Evolutionary conservation across 106 monocot genomes (phyloP).

Genomic region (Alisma plantagoaquatica): DNA sequence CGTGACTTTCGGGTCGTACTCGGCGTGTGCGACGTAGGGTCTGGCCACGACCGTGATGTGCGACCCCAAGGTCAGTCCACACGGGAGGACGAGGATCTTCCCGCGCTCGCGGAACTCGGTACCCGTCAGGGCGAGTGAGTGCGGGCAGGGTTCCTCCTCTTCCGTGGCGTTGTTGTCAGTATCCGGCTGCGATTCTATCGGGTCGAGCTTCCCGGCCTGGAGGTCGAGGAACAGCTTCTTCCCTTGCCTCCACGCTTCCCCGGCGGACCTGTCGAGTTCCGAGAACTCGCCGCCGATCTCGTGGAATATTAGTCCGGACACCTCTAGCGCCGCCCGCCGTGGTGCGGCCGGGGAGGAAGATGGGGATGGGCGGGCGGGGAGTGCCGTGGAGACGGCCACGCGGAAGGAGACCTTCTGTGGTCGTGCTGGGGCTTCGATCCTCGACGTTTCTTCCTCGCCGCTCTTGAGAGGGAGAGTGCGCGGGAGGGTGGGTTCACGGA

Average conservation of each 20-base stretch:
- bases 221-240: slow-evolving; percentile 27
- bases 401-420: slow-evolving; percentile 13
- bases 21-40: slow-evolving; percentile 42
- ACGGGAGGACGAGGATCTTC: slow-evolving; percentile 58
- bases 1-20: slow-evolving; percentile 63
- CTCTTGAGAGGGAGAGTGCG: slow-evolving; percentile 1
- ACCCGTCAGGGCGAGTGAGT: slow-evolving; percentile 46
- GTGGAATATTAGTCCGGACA: slow-evolving; percentile 27
- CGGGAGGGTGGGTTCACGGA: background rate
- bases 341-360: background rate
- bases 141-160: slow-evolving; percentile 43
- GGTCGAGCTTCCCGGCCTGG: background rate
- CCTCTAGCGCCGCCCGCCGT: too few relatives aligned
- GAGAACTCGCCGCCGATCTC: slow-evolving; percentile 14
- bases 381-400: background rate
- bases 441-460: too few relatives aligned
- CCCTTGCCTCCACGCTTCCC: slow-evolving; percentile 44
- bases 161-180: too few relatives aligned
- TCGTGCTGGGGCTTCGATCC: slow-evolving; percentile 8
- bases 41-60: slow-evolving; percentile 66
- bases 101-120: slow-evolving; percentile 31
- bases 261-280: slow-evolving; percentile 40
- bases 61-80: slow-evolving; percentile 85
- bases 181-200: slow-evolving; percentile 1
- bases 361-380: background rate